Base-by-base conservation (phyloP, 1,284 basidiomycete genomes). In the Kwoniella shivajii region DNA sequence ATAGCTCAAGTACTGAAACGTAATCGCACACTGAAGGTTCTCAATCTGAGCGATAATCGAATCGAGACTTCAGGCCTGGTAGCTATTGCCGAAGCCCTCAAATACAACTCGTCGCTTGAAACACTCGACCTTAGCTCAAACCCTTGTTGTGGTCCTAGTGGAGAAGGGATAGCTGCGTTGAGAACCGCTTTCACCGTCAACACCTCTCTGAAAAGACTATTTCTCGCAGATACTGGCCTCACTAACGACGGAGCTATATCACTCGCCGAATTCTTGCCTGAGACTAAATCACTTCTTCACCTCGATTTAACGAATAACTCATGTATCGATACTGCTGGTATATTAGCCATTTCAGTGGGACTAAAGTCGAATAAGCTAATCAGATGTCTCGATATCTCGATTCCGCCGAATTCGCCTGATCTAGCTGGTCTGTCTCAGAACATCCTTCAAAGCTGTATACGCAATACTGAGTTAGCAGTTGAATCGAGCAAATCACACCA, bases 1-100 rank as follows among this genome's bases (percentile, higher is more conserved):
- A 85, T 99, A 38, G 89, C 92, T 0, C 93, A 97, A 77, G 94
- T 97, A 0, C 80, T 99, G 60, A 98, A 97, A 75, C 86, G 94
- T 39, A 99, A 99, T 76, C 83, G 93, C 29, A 98, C 95, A 1
- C 81, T 99, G 36, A 95, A 94, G 74, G 88, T 97, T 13, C 83
- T 97, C 30, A 98, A 97, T 73, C 78, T 98, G 45, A 88, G 89
- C 69, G 93, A 98, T 72, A 98, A 98, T 77, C 90, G 88, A 73
- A 85, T 98, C 20, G 93, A 95, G 57, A 83, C 90, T 2, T 80
- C 84, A 7, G 91, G 91, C 43, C 81, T 99, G 13, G 85, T 89
- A 0, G 80, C 84, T 0, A 81, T 99, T 13, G 92, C 92, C 0
- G 95, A 98, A 74, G 90, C 92, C 13, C 79, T 99, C 74, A 96